Percentiles rank a stretch among this genome's conserved stretches.
These are phyloP conservation scores for Amauroascus verrucosus DNA, from an alignment of 2,329 filamentous ascomycete genomes.

Conservation along the genomic window DNA sequence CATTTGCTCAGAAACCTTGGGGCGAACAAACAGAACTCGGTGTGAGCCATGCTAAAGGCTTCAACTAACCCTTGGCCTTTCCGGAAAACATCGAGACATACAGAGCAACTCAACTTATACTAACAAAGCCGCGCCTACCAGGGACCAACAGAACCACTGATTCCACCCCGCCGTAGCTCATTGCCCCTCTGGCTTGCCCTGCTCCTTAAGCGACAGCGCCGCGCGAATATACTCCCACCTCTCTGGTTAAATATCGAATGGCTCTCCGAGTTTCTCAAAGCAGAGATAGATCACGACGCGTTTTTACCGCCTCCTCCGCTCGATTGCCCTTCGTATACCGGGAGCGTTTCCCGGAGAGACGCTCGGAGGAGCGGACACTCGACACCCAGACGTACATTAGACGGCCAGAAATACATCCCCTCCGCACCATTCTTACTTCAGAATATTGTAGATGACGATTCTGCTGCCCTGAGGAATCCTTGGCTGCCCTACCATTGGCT, in stretches of 20 bases:
- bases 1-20: neutral
- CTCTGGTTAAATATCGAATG: slow-evolving; percentile 74
- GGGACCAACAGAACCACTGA: slow-evolving; percentile 67
- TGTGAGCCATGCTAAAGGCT: no score
- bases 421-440: slow-evolving; percentile 70
- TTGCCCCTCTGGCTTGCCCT: slow-evolving; percentile 91
- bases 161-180: slow-evolving; percentile 67
- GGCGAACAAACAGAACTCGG: no score
- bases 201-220: slow-evolving; percentile 84
- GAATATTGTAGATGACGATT: slow-evolving; percentile 50
- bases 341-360: slow-evolving; percentile 20
- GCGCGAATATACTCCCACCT: slow-evolving; percentile 85
- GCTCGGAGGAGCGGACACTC: slow-evolving; percentile 21
- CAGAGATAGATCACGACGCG: slow-evolving; percentile 63
- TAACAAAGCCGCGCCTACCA: slow-evolving; percentile 32
- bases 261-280: slow-evolving; percentile 64
- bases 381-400: slow-evolving; percentile 27
- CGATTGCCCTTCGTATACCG: slow-evolving; percentile 32
- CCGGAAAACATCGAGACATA: no score
- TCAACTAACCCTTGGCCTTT: no score
- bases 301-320: slow-evolving; percentile 71
- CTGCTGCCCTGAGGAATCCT: slow-evolving; percentile 1
- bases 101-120: neutral
- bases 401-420: slow-evolving; percentile 32
- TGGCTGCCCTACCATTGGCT: slow-evolving; percentile 92